These are phyloP conservation scores for Acmispon strigosus DNA, from an alignment of 306 rosid genomes.

Conservation along the genomic window DNA sequence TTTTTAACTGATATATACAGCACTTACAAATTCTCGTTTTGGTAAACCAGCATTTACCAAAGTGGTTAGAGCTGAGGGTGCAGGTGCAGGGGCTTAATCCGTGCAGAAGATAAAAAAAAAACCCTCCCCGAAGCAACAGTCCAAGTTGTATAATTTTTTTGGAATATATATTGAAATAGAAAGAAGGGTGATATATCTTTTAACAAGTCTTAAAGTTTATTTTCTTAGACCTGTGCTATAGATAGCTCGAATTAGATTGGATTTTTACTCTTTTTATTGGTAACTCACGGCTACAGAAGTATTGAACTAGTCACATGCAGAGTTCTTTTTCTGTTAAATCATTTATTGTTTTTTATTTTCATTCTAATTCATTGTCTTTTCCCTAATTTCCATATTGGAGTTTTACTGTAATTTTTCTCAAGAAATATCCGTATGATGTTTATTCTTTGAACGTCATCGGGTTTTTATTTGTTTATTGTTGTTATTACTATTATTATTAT, in stretches of 20 bases:
- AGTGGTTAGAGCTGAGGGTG: no score
- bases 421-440: neutral
- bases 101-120: no score
- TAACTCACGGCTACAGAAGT: neutral
- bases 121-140: no score
- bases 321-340: neutral
- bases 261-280: neutral
- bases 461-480: neutral
- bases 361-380: neutral
- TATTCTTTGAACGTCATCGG: neutral
- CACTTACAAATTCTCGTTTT: no score
- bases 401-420: neutral
- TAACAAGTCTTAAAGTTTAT: neutral
- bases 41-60: no score
- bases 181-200: no score
- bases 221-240: neutral
- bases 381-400: neutral
- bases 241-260: neutral
- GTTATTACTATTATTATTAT: no score
- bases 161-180: no score
- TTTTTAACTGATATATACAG: no score
- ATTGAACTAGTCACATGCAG: neutral
- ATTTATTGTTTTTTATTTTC: neutral
- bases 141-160: no score
- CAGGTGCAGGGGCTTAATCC: no score